Evolutionary conservation across 345 rosid genomes (phyloP), one percentile per base, ranked within the genome.

Genomic region (Linum usitatissimum): DNA sequence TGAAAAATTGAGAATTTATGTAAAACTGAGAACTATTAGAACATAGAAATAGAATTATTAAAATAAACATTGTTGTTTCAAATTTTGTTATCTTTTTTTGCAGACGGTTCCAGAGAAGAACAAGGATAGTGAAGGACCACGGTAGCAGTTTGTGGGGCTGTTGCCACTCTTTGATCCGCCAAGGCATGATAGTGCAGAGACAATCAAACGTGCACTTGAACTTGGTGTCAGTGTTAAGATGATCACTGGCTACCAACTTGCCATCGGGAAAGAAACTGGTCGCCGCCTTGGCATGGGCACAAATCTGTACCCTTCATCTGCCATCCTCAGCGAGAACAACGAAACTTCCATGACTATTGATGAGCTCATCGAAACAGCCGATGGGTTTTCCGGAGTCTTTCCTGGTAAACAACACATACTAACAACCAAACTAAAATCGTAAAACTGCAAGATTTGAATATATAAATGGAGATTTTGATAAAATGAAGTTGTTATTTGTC

Each of bases 141-240:
- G 87, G 34, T 93, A 96, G 97, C 96, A 85, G 68, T 87, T 93
- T 68, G 85, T 90, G 9, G 99, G 99, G 61, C 88, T 90, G 30
- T 57, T 93, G 74, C 99, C 96, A 63, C 91, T 92, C 57, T 90
- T 90, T 23, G 97, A 92, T 45, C 99, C 97, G 8, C 96, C 93
- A 14, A 84, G 93, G 66, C 93, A 88, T 19, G 96, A 88, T 58
- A 86, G 93, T 69, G 90, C 93, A 0, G 90, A 86, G 76, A 88
- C 90, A 3, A 88, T 88, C 23, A 80, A 85, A 49, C 67, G 88
- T 10, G 91, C 96, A 17, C 88, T 88, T 61, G 93, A 88, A 53
- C 82, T 88, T 21, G 96, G 93, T 61, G 93, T 86, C 69, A 88
- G 80, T 53, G 91, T 88, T 34, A 88, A 84, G 81, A 88, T 88